phyloP scores from a whole-genome alignment of 1,284 basidiomycete genomes.

The Apiotrichum veenhuisii region DNA sequence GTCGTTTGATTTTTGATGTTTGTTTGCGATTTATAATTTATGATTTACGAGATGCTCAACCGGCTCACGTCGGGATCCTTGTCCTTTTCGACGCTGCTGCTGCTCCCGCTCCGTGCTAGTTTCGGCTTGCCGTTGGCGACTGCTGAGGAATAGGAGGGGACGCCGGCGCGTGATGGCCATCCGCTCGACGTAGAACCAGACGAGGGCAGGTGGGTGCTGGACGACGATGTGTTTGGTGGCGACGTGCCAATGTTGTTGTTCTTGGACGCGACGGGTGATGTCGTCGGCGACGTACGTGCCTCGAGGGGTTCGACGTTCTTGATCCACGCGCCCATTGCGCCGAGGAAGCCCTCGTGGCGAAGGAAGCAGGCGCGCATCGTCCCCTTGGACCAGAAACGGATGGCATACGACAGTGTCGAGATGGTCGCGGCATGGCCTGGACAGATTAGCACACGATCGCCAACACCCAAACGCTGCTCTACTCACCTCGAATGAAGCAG shows the following conservation, averaged over 20 bases:
- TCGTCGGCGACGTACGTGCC: neutral
- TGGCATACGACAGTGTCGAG: constrained; percentile 95
- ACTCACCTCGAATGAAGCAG: constrained; percentile 92
- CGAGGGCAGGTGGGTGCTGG: neutral
- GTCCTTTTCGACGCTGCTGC: constrained; percentile 1
- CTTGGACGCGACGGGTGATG: neutral
- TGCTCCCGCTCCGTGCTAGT: constrained; percentile 1
- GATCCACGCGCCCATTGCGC: constrained; percentile 91
- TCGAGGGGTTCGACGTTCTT: constrained; percentile 66
- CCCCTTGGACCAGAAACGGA: constrained; percentile 99
- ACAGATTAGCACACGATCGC: neutral
- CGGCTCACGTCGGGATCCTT: neutral
- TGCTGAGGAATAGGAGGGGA: constrained; percentile 1
- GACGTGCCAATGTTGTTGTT: no score
- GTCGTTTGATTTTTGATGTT: neutral
- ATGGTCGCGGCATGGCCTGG: constrained; percentile 94
- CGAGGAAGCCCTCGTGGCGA: constrained; percentile 96
- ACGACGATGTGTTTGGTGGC: neutral
- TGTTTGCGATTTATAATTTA: neutral
- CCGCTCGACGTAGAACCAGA: no score
- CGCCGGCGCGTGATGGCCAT: neutral
- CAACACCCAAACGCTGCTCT: no score
- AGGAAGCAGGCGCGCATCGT: constrained; percentile 95
- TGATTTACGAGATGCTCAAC: neutral
- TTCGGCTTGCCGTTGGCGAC: constrained; percentile 4